These are phyloP conservation scores for Spinacia oleracea DNA, from an alignment of 179 eudicot genomes.

Conservation along the genomic window DNA sequence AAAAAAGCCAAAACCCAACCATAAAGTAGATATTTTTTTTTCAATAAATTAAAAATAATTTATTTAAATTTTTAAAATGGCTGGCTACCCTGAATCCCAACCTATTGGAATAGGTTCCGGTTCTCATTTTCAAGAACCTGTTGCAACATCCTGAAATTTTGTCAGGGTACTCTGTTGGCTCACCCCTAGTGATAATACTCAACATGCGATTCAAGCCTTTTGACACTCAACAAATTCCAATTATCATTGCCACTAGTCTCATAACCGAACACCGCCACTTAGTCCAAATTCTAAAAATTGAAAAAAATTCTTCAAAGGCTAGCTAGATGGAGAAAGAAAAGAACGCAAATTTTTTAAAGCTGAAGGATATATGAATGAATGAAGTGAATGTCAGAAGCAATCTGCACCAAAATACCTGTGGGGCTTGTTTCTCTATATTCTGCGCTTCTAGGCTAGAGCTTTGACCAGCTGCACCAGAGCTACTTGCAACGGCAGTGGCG, in stretches of 20 bases:
- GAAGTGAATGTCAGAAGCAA: background rate
- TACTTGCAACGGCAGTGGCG: constrained; percentile 29
- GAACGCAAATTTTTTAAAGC: background rate
- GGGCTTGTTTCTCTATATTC: constrained; percentile 42
- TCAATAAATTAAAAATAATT: too few relatives aligned
- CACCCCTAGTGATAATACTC: background rate
- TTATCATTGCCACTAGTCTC: background rate
- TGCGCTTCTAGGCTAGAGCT: constrained; percentile 38
- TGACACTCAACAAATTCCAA: background rate
- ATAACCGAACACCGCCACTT: background rate
- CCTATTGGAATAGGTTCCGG: too few relatives aligned
- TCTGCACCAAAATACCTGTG: constrained; percentile 46
- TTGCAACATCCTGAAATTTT: too few relatives aligned
- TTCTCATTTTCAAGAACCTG: too few relatives aligned
- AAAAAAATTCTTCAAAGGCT: too few relatives aligned
- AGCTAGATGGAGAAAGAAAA: too few relatives aligned
- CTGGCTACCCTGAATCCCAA: too few relatives aligned
- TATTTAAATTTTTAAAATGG: too few relatives aligned
- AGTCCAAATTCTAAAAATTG: background rate
- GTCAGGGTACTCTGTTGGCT: too few relatives aligned
- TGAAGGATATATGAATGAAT: background rate
- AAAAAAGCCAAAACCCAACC: too few relatives aligned
- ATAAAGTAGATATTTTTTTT: too few relatives aligned
- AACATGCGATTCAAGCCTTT: background rate
- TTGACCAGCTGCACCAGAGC: constrained; percentile 35